These are phyloP conservation scores for Parastagonospora nodorum DNA, from an alignment of 2,329 filamentous ascomycete species.

Conservation along the genomic window DNA sequence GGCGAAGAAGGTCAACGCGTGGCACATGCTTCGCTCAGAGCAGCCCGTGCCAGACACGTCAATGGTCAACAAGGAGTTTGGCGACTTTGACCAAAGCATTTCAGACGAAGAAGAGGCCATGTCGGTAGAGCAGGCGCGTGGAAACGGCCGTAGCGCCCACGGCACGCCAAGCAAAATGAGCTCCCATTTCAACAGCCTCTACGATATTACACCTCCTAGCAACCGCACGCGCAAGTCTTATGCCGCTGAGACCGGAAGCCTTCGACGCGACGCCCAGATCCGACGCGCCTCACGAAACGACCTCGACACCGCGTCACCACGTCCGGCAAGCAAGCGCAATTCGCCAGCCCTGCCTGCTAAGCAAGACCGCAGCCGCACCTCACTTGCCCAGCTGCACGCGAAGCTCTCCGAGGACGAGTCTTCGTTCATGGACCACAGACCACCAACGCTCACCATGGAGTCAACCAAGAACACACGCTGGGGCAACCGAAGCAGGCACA, in stretches of 20 bases:
- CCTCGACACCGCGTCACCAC: constrained; percentile 45
- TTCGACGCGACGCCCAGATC: constrained; percentile 53
- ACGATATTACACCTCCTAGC: constrained; percentile 53
- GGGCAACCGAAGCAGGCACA: constrained; percentile 50
- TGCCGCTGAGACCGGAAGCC: constrained; percentile 40
- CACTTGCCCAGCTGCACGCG: constrained; percentile 62
- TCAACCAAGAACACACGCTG: constrained; percentile 61
- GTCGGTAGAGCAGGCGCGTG: constrained; percentile 64
- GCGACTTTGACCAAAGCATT: constrained; percentile 48
- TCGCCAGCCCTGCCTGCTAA: constrained; percentile 37
- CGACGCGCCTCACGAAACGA: constrained; percentile 52
- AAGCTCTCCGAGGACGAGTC: constrained; percentile 60
- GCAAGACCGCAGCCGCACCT: constrained; percentile 50
- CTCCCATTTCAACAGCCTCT: constrained; percentile 57
- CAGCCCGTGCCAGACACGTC: constrained; percentile 43
- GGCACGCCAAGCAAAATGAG: constrained; percentile 52
- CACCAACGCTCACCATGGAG: constrained; percentile 48
- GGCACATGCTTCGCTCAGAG: constrained; percentile 44
- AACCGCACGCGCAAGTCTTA: constrained; percentile 43
- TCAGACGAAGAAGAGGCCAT: constrained; percentile 51
- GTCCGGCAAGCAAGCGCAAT: constrained; percentile 44
- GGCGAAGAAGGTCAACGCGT: constrained; percentile 46
- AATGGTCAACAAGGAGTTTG: constrained; percentile 47
- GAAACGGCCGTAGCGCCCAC: constrained; percentile 47
- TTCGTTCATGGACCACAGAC: constrained; percentile 58